Percentiles rank a stretch among this genome's conserved stretches.
Evolutionary conservation across 2,329 filamentous ascomycete species (phyloP).

Genomic region (Colletotrichum gloeosporioides): DNA sequence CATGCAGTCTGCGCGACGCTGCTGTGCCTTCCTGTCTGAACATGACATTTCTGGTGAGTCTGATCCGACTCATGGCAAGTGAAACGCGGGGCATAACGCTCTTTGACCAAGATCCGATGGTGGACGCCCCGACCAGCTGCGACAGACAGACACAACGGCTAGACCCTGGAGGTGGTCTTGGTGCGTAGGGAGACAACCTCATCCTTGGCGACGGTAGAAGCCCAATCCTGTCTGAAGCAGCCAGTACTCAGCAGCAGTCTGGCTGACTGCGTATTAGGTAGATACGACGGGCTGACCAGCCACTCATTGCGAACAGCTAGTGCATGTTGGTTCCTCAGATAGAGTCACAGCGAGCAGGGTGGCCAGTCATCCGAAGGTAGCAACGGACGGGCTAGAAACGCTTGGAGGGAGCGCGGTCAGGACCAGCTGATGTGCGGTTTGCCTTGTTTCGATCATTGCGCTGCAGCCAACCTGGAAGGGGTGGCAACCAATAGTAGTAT

Average conservation of each 20-base stretch:
- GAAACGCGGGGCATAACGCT: constrained; percentile 2
- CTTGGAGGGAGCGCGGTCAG: not conserved
- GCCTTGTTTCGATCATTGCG: not conserved
- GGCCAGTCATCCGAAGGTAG: not conserved
- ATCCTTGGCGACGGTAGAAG: not conserved
- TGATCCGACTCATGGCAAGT: constrained; percentile 2
- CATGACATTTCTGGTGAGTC: not conserved
- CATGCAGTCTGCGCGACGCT: not conserved
- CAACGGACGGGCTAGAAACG: not conserved
- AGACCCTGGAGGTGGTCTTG: not conserved
- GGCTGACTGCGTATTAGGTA: not conserved
- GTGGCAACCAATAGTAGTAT: not conserved
- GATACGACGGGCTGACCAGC: not conserved
- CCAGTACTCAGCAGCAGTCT: not conserved
- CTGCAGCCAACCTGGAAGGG: too few species aligned
- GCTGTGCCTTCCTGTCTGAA: not conserved
- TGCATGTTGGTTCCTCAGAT: not conserved
- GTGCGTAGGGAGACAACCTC: not conserved
- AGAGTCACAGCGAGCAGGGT: not conserved
- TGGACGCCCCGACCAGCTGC: not conserved
- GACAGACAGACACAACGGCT: not conserved
- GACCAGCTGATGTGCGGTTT: not conserved
- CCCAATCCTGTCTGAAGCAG: not conserved
- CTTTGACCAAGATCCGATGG: not conserved
- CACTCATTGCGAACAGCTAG: not conserved